Evolutionary conservation across 768 basidiomycete species (phyloP), one percentile per base, ranked within the genome.

Genomic region (Boletus sp.): DNA sequence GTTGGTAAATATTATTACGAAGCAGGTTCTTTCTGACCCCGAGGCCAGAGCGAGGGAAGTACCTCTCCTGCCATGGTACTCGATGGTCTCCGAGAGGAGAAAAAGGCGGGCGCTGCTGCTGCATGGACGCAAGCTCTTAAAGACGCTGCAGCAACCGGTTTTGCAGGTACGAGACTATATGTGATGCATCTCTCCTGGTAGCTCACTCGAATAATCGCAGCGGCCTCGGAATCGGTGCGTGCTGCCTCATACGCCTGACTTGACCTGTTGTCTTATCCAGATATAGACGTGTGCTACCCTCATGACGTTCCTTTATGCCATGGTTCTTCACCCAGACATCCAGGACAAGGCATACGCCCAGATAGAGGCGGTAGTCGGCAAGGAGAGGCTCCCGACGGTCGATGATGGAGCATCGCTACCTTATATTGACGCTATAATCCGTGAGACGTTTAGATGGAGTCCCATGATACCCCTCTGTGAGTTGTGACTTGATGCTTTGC

Each of bases 361-460:
- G 46, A 57, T 68, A 37, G 55, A 68, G 3, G 36, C 56, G 14
- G 52, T 67, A 0, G 47, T 70, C 9, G 64, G 66, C 35, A 67
- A 56, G 40, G 57, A 52, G 40, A 60, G 58, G 14, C 57, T 70
- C 1, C 68, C 64, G 32, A 63, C 42, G 2, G 36, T 57, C 28
- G 50, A 47, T 10, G 64, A 72, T 29, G 53, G 60, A 33, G 15
- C 48, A 11, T 57, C 36, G 6, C 51, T 79, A 12, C 75, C 75
- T 1, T 79, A 76, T 50, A 67, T 76, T 7, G 67, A 64, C 4
- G 73, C 75, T 5, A 70, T 77, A 10, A 67, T 72, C n/a, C 72
- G 73, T 50, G 78, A 78, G 60, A 59, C 55, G 3, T 42, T 64
- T 32, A 58, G 65, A 46, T 59, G 65, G 65, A 32, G 32, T 50